Base-by-base conservation (phyloP, 2,329 filamentous ascomycete genomes). In the Xylariales sp. region DNA sequence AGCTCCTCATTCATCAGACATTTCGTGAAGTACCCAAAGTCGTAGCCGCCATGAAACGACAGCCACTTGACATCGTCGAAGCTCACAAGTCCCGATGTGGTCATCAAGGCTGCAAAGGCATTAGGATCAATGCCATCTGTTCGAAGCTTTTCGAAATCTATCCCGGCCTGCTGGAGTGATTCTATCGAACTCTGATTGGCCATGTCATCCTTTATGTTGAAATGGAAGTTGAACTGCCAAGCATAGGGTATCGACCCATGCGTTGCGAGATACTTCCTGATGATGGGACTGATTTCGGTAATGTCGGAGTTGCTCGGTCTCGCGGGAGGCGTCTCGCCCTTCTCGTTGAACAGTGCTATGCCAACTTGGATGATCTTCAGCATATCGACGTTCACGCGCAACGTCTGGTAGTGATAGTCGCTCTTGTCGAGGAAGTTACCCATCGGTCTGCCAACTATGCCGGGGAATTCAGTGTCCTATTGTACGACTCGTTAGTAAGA, bases 211-310 rank as follows among this genome's bases (percentile, higher is more conserved):
- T 93, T 86, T 8, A 96, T 74, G 2, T 88, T 93, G 64, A 97
- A 98, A 54, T 90, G 85, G 68, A 98, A 98, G 72, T 98, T 97
- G 75, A 98, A 98, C 54, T 96, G 91, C 93, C 93, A 98, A 14
- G 91, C 94, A 59, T 86, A 94, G 12, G 88, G 91, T 45, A 88
- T 82, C 36, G 78, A 74, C 14, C 60, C 64, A 43, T 65, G 70
- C 37, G 50, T 61, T 15, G 61, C 64, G 18, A 37, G 29, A 24
- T 63, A 62, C 47, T 68, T 63, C 47, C 68, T 62, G 24, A 56
- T 61, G 14, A 57, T 64, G 22, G 59, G 54, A n/a, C 57, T 59
- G 16, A 65, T 48, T 3, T 71, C 68, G 12, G 55, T 46, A 31
- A 65, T 69, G 15, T 65, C 61, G 20, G 65, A 63, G n/a, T 29